These are phyloP conservation scores for Solanum chacoense DNA, from an alignment of 305 asterid genomes.

Conservation along the genomic window DNA sequence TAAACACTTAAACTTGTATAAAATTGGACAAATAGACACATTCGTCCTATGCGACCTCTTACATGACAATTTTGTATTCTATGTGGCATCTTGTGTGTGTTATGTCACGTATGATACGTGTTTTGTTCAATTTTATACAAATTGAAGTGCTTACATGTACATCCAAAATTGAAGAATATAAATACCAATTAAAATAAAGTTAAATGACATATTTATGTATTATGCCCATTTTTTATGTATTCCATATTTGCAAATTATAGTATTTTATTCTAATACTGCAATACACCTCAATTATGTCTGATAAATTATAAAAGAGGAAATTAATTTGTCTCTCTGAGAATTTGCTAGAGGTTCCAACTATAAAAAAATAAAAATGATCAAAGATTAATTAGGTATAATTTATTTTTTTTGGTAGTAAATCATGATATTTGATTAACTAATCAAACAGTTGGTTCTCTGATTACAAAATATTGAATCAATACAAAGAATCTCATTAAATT, in stretches of 20 bases:
- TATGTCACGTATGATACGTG: not conserved
- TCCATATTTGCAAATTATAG: not conserved
- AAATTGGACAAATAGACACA: too few relatives aligned
- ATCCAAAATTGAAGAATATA: too few relatives aligned
- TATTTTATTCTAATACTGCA: not conserved
- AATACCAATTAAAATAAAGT: too few relatives aligned
- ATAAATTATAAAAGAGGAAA: not conserved
- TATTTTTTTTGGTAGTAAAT: not conserved
- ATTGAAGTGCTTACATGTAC: accelerated
- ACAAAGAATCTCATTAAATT: not conserved
- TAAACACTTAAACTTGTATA: not conserved
- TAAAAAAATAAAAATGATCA: not conserved
- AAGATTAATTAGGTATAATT: too few relatives aligned
- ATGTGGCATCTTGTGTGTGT: not conserved
- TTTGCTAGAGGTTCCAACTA: too few relatives aligned
- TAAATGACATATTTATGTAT: too few relatives aligned
- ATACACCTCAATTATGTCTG: not conserved
- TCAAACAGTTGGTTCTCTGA: not conserved
- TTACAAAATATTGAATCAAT: too few relatives aligned
- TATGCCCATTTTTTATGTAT: too few relatives aligned
- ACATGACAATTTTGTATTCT: too few relatives aligned
- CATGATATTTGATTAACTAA: not conserved
- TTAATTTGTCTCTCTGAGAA: too few relatives aligned
- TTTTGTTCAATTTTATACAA: too few relatives aligned
- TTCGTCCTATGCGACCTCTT: too few relatives aligned